Evolutionary conservation across 352 stramenopile species (phyloP).

Genomic region (Nothophytophthora sp.): DNA sequence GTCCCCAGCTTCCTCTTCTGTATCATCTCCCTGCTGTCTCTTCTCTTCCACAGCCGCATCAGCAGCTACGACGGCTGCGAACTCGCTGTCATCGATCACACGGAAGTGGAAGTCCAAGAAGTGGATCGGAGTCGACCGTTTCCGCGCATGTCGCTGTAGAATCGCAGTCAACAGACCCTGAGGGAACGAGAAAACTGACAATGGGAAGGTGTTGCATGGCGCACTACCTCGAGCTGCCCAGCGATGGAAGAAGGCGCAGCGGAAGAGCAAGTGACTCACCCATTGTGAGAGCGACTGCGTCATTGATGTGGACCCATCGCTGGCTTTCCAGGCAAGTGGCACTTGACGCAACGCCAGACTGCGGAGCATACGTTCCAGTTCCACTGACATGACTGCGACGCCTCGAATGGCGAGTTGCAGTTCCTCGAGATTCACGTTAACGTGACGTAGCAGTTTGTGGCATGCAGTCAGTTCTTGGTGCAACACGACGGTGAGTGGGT

Average conservation of each 20-base stretch:
- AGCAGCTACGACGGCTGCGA: constrained; percentile 3
- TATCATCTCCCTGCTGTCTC: constrained; percentile 2
- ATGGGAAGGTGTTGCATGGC: constrained; percentile 34
- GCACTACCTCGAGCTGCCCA: constrained; percentile 41
- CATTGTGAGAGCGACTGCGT: constrained; percentile 52
- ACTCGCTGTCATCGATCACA: constrained; percentile 48
- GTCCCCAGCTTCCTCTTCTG: neutral
- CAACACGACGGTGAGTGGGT: constrained; percentile 67
- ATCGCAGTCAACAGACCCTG: constrained; percentile 81
- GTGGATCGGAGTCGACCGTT: constrained; percentile 70
- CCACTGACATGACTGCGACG: constrained; percentile 51
- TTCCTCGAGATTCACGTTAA: constrained; percentile 40
- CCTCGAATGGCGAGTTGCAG: constrained; percentile 65
- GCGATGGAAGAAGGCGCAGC: constrained; percentile 54
- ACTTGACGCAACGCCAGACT: constrained; percentile 56
- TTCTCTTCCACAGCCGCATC: neutral
- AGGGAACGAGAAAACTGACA: constrained; percentile 74
- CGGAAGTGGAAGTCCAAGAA: constrained; percentile 78
- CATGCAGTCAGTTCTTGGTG: constrained; percentile 64
- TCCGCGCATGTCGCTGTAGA: constrained; percentile 72
- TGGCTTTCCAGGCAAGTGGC: constrained; percentile 42
- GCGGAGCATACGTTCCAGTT: constrained; percentile 52
- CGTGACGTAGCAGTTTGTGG: constrained; percentile 41
- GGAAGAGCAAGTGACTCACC: constrained; percentile 55
- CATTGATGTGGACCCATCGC: constrained; percentile 20